A percentile compares a stretch with the other conserved stretches of the same genome.
These are phyloP conservation scores for Psilocybe sp. DNA, from an alignment of 768 basidiomycete species.

Conservation along the genomic window DNA sequence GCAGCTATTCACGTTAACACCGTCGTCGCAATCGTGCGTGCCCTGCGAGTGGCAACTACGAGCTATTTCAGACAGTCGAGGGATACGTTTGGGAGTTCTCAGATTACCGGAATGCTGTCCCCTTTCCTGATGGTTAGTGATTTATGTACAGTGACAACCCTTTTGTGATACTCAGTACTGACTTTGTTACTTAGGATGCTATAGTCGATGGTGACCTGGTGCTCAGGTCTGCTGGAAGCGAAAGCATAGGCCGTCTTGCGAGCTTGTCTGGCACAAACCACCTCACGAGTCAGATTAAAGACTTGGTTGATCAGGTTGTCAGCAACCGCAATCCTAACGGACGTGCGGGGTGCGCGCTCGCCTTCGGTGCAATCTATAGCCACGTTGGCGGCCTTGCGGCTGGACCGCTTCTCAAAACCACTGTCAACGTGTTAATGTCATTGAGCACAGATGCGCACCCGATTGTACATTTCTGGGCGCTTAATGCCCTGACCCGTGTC, in stretches of 20 bases:
- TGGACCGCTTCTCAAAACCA: constrained; percentile 91
- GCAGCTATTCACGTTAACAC: constrained; percentile 83
- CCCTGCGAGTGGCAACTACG: constrained; percentile 57
- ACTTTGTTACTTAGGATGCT: constrained; percentile 50
- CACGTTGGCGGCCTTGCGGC: constrained; percentile 94
- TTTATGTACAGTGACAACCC: not conserved
- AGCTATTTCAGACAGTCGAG: constrained; percentile 54
- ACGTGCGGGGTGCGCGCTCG: constrained; percentile 89
- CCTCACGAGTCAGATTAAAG: constrained; percentile 83
- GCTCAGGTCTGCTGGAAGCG: constrained; percentile 77
- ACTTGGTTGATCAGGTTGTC: constrained; percentile 89
- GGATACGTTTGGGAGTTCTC: constrained; percentile 64
- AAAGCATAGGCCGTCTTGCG: constrained; percentile 85
- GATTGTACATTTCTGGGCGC: constrained; percentile 90
- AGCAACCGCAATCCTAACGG: constrained; percentile 90
- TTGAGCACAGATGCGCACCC: constrained; percentile 96
- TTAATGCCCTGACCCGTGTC: constrained; percentile 81
- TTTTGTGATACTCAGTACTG: constrained; percentile 1
- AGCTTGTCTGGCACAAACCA: constrained; percentile 81
- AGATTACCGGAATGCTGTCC: constrained; percentile 60
- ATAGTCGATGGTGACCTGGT: constrained; percentile 78
- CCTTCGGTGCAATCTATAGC: constrained; percentile 89
- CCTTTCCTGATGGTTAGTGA: constrained; percentile 71
- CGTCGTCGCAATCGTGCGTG: constrained; percentile 66
- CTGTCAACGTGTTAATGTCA: constrained; percentile 92